These are phyloP conservation scores for Kluyveromyces wickerhamii DNA, from an alignment of 805 yeast genomes.

Conservation along the genomic window DNA sequence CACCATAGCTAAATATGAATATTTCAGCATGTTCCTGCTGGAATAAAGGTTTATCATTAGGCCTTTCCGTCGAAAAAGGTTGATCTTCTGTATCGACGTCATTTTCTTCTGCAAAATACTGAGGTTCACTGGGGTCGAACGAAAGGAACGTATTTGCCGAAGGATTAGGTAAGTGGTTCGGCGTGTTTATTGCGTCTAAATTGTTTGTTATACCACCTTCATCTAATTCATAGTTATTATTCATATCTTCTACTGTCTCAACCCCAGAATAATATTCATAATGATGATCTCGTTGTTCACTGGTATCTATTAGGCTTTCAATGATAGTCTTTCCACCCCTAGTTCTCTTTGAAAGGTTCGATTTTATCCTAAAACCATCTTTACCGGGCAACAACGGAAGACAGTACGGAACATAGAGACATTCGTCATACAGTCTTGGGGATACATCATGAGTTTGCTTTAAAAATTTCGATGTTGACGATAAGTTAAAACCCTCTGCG, in stretches of 20 bases:
- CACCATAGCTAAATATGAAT: slow-evolving; percentile 86
- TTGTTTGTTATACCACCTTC: slow-evolving; percentile 15
- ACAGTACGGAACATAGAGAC: slow-evolving; percentile 82
- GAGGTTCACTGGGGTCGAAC: slow-evolving; percentile 93
- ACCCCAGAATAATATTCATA: slow-evolving; percentile 85
- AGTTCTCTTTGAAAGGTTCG: slow-evolving; percentile 41
- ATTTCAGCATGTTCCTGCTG: slow-evolving; percentile 62
- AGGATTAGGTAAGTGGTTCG: slow-evolving; percentile 24
- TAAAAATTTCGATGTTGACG: slow-evolving; percentile 55
- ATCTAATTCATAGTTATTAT: slow-evolving; percentile 34
- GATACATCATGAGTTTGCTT: slow-evolving; percentile 68
- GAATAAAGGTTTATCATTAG: slow-evolving; percentile 7
- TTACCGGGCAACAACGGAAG: slow-evolving; percentile 81
- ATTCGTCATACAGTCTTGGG: slow-evolving; percentile 86
- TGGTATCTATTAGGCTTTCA: slow-evolving; percentile 69
- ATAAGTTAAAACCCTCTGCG: slow-evolving; percentile 71
- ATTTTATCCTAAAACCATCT: slow-evolving; percentile 66
- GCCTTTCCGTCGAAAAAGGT: slow-evolving; percentile 14
- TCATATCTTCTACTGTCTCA: slow-evolving; percentile 48
- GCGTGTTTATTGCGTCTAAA: slow-evolving; percentile 14
- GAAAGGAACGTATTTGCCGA: slow-evolving; percentile 36
- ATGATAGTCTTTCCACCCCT: slow-evolving; percentile 40
- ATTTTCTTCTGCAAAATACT: slow-evolving; percentile 56
- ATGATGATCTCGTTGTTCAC: slow-evolving; percentile 86
- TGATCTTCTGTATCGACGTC: slow-evolving; percentile 12